A percentile compares a stretch with the other conserved stretches of the same genome.
phyloP scores from a whole-genome alignment of 2,329 filamentous ascomycete genomes.

The Penicillium janthinellum region DNA sequence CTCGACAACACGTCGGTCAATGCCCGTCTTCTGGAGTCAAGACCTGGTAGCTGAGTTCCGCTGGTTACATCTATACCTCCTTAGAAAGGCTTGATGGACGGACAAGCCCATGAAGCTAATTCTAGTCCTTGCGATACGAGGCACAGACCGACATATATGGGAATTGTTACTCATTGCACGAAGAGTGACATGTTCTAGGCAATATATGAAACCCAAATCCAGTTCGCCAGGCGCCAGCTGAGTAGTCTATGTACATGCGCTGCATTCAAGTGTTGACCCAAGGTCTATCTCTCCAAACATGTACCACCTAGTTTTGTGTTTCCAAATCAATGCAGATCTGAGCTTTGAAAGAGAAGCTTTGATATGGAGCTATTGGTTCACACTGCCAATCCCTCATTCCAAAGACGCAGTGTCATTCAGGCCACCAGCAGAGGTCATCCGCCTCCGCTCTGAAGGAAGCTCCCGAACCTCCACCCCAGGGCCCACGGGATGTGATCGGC shows the following conservation, averaged over 20 bases:
- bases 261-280: constrained; percentile 15
- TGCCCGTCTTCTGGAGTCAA: too few relatives aligned
- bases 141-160: neutral
- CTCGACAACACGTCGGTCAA: too few relatives aligned
- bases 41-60: too few relatives aligned
- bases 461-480: constrained; percentile 81
- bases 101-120: neutral
- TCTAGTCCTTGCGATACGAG: neutral
- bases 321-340: constrained; percentile 16
- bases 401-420: constrained; percentile 68
- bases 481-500: constrained; percentile 68
- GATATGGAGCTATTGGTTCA: neutral
- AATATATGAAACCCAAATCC: constrained; percentile 17
- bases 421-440: constrained; percentile 52
- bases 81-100: neutral
- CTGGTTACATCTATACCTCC: too few relatives aligned
- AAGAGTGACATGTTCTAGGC: neutral
- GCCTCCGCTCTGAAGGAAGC: constrained; percentile 58
- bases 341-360: neutral
- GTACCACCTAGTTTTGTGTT: constrained; percentile 22
- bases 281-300: constrained; percentile 22
- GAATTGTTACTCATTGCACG: neutral
- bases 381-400: constrained; percentile 52
- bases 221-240: constrained; percentile 37
- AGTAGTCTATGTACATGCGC: constrained; percentile 40